Conservation (phyloP, 148 eudicot species). For the Vaccinium darrowii region DNA sequence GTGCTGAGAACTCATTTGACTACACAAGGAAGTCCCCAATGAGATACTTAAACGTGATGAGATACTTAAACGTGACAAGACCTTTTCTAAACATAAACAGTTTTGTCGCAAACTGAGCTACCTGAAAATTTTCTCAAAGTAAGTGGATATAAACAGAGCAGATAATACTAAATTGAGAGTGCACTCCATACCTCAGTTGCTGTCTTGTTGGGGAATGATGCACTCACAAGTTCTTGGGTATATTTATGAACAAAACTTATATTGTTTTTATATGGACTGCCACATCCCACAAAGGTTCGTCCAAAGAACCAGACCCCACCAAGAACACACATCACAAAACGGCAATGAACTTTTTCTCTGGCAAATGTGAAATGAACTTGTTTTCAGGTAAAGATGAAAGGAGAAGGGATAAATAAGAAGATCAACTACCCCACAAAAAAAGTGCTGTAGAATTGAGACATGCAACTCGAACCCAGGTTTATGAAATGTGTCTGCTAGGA, state of each 20-base stretch:
- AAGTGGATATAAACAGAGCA: conserved; percentile 2
- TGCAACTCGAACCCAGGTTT: conserved; percentile 98
- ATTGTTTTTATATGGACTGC: conserved; percentile 73
- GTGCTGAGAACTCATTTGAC: conserved; percentile 95
- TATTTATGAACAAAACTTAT: conserved; percentile 73
- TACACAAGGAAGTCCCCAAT: conserved; percentile 94
- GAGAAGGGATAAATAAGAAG: background rate
- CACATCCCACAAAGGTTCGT: conserved; percentile 94
- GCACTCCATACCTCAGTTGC: conserved; percentile 58
- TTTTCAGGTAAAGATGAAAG: background rate
- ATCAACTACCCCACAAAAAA: conserved; percentile 72
- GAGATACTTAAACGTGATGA: conserved; percentile 88
- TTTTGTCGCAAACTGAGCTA: conserved; percentile 83
- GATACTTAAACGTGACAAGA: conserved; percentile 78
- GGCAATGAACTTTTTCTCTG: background rate
- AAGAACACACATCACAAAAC: conserved; percentile 17
- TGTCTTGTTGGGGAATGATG: conserved; percentile 96
- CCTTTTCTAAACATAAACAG: conserved; percentile 72
- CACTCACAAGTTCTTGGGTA: conserved; percentile 79
- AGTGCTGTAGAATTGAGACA: conserved; percentile 81
- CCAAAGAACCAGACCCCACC: conserved; percentile 75
- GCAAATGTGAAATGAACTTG: background rate
- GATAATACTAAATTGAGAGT: background rate
- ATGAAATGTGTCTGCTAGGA: conserved; percentile 93
- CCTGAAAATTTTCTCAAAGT: conserved; percentile 42